A percentile compares a stretch with the other conserved stretches of the same genome.
These are phyloP conservation scores for Dactylellina cionopaga DNA, from an alignment of 2,329 filamentous ascomycete genomes.

Conservation along the genomic window DNA sequence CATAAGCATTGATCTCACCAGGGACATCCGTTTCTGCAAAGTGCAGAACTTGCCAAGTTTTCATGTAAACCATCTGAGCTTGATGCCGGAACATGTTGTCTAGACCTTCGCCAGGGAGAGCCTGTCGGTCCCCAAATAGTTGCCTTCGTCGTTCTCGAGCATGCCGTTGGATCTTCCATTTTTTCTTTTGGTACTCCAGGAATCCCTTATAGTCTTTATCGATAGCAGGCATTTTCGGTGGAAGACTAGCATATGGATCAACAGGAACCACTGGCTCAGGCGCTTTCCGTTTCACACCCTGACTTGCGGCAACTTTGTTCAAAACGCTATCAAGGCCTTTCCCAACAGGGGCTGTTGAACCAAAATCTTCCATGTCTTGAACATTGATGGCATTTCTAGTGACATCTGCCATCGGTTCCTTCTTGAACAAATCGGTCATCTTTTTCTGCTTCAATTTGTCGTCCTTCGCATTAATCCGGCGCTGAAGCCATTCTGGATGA, in stretches of 20 bases:
- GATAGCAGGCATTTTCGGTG: slow-evolving; percentile 83
- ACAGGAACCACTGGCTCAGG: slow-evolving; percentile 73
- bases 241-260: slow-evolving; percentile 84
- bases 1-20: slow-evolving; percentile 86
- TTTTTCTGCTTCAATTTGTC: slow-evolving; percentile 99
- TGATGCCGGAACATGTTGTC: slow-evolving; percentile 87
- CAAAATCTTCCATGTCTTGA: slow-evolving; percentile 77
- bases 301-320: slow-evolving; percentile 64
- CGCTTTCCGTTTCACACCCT: slow-evolving; percentile 78
- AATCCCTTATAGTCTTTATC: slow-evolving; percentile 88
- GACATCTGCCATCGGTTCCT: slow-evolving; percentile 37
- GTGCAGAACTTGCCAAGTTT: slow-evolving; percentile 94
- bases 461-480: slow-evolving; percentile 91
- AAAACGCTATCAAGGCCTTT: slow-evolving; percentile 69
- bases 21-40: slow-evolving; percentile 82
- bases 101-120: slow-evolving; percentile 69
- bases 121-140: slow-evolving; percentile 85
- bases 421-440: slow-evolving; percentile 86
- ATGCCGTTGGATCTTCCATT: slow-evolving; percentile 98
- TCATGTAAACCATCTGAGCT: slow-evolving; percentile 87
- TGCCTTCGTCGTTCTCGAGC: slow-evolving; percentile 85
- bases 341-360: slow-evolving; percentile 73
- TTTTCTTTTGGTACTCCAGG: slow-evolving; percentile 93
- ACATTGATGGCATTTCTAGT: slow-evolving; percentile 26
- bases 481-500: slow-evolving; percentile 96